phyloP scores from a whole-genome alignment of 1,139 yeast species.

The Pichia sp. region DNA sequence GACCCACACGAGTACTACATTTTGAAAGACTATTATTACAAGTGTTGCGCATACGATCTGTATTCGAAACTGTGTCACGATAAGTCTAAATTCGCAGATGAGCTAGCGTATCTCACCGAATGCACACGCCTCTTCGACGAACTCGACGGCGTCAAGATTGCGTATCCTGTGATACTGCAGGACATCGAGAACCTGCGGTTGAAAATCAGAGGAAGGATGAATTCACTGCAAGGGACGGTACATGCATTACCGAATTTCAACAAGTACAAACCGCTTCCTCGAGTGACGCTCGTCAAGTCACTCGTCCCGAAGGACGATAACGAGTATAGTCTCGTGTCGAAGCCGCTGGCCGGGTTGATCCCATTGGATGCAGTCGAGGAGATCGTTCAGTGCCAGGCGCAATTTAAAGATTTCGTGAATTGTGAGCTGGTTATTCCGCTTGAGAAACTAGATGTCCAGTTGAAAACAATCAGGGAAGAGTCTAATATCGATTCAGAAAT shows the following conservation, averaged over 20 bases:
- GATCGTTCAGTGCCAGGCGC: constrained; percentile 65
- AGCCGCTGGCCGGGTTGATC: constrained; percentile 42
- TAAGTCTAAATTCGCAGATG: constrained; percentile 62
- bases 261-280: constrained; percentile 44
- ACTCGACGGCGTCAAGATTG: neutral
- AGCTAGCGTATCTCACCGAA: constrained; percentile 52
- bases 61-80: constrained; percentile 50
- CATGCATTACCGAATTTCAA: constrained; percentile 55
- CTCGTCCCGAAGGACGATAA: constrained; percentile 37
- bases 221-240: too few species aligned
- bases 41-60: constrained; percentile 69
- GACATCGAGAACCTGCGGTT: constrained; percentile 20
- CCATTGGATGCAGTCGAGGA: constrained; percentile 69
- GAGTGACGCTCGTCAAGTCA: constrained; percentile 59
- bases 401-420: constrained; percentile 57
- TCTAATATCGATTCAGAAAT: constrained; percentile 59
- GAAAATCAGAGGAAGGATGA: constrained; percentile 48
- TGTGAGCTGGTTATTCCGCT: constrained; percentile 53
- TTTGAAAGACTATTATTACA: constrained; percentile 61
- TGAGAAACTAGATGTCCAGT: constrained; percentile 45
- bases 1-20: neutral
- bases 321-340: too few species aligned
- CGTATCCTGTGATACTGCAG: constrained; percentile 15
- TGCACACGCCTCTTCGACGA: constrained; percentile 41
- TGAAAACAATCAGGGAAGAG: constrained; percentile 45